phyloP scores from a whole-genome alignment of 495 filamentous ascomycete genomes.

The Aspergillus nidulans region DNA sequence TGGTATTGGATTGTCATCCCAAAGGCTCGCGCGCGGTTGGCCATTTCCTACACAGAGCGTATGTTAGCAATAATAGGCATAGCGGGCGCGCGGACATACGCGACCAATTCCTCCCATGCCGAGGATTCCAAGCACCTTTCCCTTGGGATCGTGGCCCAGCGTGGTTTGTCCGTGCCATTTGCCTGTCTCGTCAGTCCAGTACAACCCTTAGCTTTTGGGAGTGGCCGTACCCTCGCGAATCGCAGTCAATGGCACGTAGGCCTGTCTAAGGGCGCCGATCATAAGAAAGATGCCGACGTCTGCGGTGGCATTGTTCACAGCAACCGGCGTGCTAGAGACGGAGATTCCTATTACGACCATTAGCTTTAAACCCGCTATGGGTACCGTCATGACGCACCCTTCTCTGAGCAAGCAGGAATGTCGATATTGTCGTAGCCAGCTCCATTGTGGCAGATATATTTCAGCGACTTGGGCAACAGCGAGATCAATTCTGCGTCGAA shows the following conservation, averaged over 20 bases:
- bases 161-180: slow-evolving; percentile 49
- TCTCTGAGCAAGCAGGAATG: slow-evolving; percentile 59
- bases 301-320: slow-evolving; percentile 68
- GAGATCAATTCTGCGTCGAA: slow-evolving; percentile 57
- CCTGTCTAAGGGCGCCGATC: slow-evolving; percentile 63
- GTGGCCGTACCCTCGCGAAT: slow-evolving; percentile 49
- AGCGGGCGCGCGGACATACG: slow-evolving; percentile 19
- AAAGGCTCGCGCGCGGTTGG: slow-evolving; percentile 63
- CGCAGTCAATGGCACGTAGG: slow-evolving; percentile 57
- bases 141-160: slow-evolving; percentile 63
- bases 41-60: slow-evolving; percentile 55
- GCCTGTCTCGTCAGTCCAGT: slow-evolving; percentile 22
- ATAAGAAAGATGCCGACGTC: slow-evolving; percentile 69
- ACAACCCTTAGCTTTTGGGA: background rate
- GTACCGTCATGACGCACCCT: slow-evolving; percentile 26
- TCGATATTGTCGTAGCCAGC: slow-evolving; percentile 84
- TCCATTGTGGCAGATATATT: slow-evolving; percentile 81
- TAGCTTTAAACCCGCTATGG: background rate
- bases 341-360: slow-evolving; percentile 42
- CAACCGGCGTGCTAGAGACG: slow-evolving; percentile 63
- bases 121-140: slow-evolving; percentile 72
- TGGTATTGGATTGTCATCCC: slow-evolving; percentile 69
- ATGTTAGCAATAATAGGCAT: slow-evolving; percentile 3
- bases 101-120: slow-evolving; percentile 83
- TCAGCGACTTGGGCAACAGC: slow-evolving; percentile 59